phyloP scores from a whole-genome alignment of 2,329 filamentous ascomycete genomes.

The Penicillium sp. region DNA sequence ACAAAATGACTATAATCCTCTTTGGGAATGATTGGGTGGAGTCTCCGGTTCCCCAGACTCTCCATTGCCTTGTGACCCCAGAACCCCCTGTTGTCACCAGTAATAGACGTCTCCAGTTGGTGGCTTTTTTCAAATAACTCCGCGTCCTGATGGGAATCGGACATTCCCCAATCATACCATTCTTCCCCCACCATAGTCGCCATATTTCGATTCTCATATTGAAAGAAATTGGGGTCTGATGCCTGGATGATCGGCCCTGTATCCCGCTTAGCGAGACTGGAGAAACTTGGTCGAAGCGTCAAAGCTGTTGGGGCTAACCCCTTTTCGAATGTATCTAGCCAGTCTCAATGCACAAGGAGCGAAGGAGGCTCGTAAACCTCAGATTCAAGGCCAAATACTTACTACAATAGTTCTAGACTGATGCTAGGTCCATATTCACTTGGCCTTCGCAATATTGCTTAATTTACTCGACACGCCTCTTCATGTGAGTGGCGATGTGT shows the following conservation, averaged over 20 bases:
- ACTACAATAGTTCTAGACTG: background rate
- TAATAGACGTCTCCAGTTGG: conserved; percentile 12
- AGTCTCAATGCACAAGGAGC: background rate
- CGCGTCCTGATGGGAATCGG: conserved; percentile 25
- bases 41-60: conserved; percentile 18
- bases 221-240: conserved; percentile 13
- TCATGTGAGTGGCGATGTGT: background rate
- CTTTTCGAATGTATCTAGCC: conserved; percentile 3
- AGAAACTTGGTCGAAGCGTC: background rate
- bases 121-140: conserved; percentile 21
- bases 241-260: conserved; percentile 20
- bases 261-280: conserved; percentile 4
- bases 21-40: conserved; percentile 10
- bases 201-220: background rate
- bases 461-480: background rate
- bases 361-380: background rate
- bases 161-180: conserved; percentile 22
- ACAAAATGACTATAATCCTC: conserved; percentile 3
- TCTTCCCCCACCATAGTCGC: background rate
- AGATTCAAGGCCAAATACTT: background rate
- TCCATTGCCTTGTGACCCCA: conserved; percentile 19
- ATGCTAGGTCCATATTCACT: background rate
- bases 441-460: background rate
- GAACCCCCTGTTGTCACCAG: conserved; percentile 11
- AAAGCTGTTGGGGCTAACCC: conserved; percentile 1